A percentile compares a stretch with the other conserved stretches of the same genome.
These are phyloP conservation scores for Naganishia cerealis DNA, from an alignment of 1,284 basidiomycete species.

Conservation along the genomic window DNA sequence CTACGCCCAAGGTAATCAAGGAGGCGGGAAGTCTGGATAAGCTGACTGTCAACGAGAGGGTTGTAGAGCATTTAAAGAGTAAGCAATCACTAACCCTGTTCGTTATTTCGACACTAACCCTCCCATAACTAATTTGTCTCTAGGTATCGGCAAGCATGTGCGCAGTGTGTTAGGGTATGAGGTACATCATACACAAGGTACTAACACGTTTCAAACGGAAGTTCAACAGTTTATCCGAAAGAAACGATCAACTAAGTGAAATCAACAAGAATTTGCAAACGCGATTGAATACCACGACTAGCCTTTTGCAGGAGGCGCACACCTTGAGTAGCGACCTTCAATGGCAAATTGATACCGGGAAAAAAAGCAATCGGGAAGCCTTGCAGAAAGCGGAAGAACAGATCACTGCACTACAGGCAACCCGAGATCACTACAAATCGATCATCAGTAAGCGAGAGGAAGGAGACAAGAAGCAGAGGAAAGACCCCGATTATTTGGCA, in stretches of 20 bases:
- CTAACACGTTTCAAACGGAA: neutral
- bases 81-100: neutral
- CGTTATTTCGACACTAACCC: neutral
- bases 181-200: too few relatives aligned
- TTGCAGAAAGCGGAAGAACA: neutral
- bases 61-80: neutral
- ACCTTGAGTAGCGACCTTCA: neutral
- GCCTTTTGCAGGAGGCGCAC: neutral
- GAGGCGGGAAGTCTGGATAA: neutral
- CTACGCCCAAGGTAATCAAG: neutral
- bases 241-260: neutral
- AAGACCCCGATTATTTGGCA: neutral
- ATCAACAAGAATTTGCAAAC: neutral
- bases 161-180: too few relatives aligned
- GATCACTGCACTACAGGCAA: neutral
- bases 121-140: neutral
- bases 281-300: neutral
- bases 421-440: neutral
- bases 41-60: neutral
- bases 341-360: neutral
- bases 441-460: neutral
- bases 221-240: neutral
- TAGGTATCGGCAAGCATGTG: neutral
- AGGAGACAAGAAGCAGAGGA: neutral
- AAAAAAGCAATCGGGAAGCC: neutral